Conservation (phyloP, 805 yeast species). For the Dipodascopsis uninucleata region DNA sequence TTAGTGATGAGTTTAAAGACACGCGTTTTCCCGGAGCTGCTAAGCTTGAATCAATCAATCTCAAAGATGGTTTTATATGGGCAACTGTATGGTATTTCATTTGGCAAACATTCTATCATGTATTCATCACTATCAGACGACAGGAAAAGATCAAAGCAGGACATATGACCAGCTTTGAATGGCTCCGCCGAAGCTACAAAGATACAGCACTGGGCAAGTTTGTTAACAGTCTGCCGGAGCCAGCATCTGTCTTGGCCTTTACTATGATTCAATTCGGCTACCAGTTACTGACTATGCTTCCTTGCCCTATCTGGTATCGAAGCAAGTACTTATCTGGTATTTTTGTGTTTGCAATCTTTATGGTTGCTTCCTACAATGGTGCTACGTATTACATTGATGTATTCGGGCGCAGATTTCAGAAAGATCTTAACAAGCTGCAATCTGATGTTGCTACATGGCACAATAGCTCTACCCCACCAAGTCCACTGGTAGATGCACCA, state of each 20-base stretch:
- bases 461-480: constrained; percentile 20
- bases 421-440: constrained; percentile 71
- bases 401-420: constrained; percentile 85
- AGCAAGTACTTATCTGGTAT: constrained; percentile 61
- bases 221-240: constrained; percentile 78
- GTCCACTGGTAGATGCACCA: constrained; percentile 6
- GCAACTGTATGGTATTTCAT: constrained; percentile 78
- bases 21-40: constrained; percentile 79
- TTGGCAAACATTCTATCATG: constrained; percentile 90
- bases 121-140: constrained; percentile 78
- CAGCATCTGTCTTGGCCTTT: constrained; percentile 82
- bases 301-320: constrained; percentile 85
- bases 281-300: constrained; percentile 79
- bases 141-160: constrained; percentile 83
- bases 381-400: constrained; percentile 92
- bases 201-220: constrained; percentile 63
- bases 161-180: constrained; percentile 80
- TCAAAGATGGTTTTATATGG: constrained; percentile 64
- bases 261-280: constrained; percentile 82
- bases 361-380: constrained; percentile 83
- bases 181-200: constrained; percentile 68
- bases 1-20: constrained; percentile 40
- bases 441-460: constrained; percentile 56
- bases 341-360: constrained; percentile 69
- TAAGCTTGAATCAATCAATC: constrained; percentile 64